Evolutionary conservation across 208 protist genomes (phyloP), one percentile per base, ranked within the genome.

Genomic region (Phytomonas sp.): DNA sequence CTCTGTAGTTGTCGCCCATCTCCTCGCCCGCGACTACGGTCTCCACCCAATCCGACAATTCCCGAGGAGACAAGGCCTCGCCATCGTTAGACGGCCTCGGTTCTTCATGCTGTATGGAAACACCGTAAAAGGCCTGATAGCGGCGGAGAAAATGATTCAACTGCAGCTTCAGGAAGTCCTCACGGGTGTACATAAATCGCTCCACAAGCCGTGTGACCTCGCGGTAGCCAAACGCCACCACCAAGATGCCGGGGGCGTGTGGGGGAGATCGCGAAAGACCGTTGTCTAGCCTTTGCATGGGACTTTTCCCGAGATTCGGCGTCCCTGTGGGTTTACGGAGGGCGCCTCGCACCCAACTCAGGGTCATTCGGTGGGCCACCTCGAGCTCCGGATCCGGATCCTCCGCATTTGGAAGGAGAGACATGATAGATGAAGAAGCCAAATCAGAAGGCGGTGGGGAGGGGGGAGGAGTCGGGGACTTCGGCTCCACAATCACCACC

Each of bases 301-400:
- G 31, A 30, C 37, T n/a, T 61, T 23, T 52, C 8, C 29, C 14
- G 14, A 23, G 26, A 36, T 59, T 33, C 30, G 60, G 16, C 23
- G 4, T 26, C 11, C n/a, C 37, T 12, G 19, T 34, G n/a, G 29
- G 26, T 26, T 62, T 29, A 30, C 33, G 36, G 7, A 34, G 5
- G 6, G 1, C 29, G 31, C 72, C 71, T 26, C 79, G 70, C 56
- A 71, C 80, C 86, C 89, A 94, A 59, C 81, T 84, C 60, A 70
- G 32, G 33, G 79, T 76, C 14, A 94, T 61, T 12, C 82, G 79
- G 61, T 74, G 73, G 12, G 81, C 73, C 34, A 86, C 77, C 76
- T 92, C 85, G 61, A 91, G 71, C n/a, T 78, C 70, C 26, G 72
- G 69, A 62, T 91, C 82, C 12, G 80, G 77, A 64, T 94, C 86